phyloP scores from a whole-genome alignment of 352 stramenopile species.

The Globisporangium polare region DNA sequence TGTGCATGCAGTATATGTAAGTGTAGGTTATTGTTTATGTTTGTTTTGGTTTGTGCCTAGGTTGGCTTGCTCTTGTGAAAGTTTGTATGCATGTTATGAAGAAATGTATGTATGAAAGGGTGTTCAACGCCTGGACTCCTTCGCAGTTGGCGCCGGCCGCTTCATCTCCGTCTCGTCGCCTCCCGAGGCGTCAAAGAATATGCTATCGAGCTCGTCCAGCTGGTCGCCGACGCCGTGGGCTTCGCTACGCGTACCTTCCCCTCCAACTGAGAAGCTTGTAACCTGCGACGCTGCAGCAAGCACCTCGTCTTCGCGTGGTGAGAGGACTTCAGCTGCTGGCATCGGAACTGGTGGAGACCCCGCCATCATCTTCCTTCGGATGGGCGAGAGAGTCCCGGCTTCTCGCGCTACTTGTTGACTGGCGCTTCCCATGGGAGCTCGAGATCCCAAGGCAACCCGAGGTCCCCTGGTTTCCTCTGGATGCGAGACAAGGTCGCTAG shows the following conservation, averaged over 20 bases:
- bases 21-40: neutral
- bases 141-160: neutral
- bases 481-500: neutral
- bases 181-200: constrained; percentile 2
- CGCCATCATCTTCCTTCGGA: constrained; percentile 45
- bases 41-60: neutral
- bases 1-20: neutral
- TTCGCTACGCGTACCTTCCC: too few relatives aligned
- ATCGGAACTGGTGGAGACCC: constrained; percentile 15
- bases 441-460: neutral
- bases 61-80: neutral
- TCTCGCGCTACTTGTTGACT: constrained; percentile 5
- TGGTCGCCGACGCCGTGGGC: constrained; percentile 6
- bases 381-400: constrained; percentile 31
- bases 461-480: neutral
- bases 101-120: neutral
- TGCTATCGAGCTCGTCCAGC: constrained; percentile 7
- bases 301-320: constrained; percentile 44
- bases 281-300: constrained; percentile 14
- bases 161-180: neutral
- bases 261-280: neutral
- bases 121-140: neutral
- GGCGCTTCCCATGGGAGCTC: neutral
- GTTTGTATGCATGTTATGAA: constrained; percentile 1
- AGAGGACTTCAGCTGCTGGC: constrained; percentile 19